These are phyloP conservation scores for Salvia sclarea DNA, from an alignment of 305 asterid species.

Conservation along the genomic window DNA sequence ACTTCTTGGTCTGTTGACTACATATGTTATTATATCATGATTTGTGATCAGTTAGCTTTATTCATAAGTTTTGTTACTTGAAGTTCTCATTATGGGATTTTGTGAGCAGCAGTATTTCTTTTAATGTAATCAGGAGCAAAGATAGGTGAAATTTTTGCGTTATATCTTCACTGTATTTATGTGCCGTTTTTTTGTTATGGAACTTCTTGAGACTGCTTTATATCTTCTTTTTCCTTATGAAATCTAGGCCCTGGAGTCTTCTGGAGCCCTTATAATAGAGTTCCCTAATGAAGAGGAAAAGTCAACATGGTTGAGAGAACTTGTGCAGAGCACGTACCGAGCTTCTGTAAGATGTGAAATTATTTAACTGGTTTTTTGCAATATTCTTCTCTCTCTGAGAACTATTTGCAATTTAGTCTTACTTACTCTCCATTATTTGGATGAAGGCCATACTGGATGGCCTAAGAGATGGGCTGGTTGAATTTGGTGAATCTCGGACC, in stretches of 20 bases:
- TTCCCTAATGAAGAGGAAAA: constrained; percentile 76
- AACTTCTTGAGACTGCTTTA: neutral
- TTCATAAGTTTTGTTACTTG: neutral
- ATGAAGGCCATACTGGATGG: constrained; percentile 81
- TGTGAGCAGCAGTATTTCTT: neutral
- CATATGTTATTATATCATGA: neutral
- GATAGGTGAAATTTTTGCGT: neutral
- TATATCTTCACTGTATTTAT: constrained; percentile 11
- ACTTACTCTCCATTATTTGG: constrained; percentile 34
- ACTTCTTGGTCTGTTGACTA: too few relatives aligned
- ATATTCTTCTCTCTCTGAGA: constrained; percentile 29
- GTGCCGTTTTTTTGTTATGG: neutral
- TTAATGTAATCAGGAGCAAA: neutral
- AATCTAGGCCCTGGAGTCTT: constrained; percentile 86
- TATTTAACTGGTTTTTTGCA: constrained; percentile 23
- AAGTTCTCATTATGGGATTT: constrained; percentile 9
- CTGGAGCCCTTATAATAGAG: constrained; percentile 79
- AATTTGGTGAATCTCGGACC: constrained; percentile 50
- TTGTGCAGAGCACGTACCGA: constrained; percentile 85
- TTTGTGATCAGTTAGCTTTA: neutral
- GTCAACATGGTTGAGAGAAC: constrained; percentile 79
- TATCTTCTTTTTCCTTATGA: constrained; percentile 16
- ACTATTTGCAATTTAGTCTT: constrained; percentile 26
- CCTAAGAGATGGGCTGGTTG: constrained; percentile 50
- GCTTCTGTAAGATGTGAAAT: constrained; percentile 82